These are phyloP conservation scores for Sugiyamaella qingdaonensis DNA, from an alignment of 805 yeast species.

Conservation along the genomic window DNA sequence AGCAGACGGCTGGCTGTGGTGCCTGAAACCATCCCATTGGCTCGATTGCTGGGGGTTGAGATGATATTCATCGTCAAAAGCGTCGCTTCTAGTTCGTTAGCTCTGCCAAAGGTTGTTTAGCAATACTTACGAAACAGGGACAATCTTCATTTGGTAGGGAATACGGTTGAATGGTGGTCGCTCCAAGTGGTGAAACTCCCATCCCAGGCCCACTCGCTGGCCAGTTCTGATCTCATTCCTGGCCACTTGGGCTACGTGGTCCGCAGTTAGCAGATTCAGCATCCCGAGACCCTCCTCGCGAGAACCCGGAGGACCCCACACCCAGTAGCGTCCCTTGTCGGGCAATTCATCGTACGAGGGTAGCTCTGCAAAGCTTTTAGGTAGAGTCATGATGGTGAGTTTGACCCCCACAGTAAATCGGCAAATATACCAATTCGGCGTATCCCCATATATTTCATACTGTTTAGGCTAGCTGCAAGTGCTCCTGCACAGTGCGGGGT, in stretches of 20 bases:
- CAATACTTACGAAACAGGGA: constrained; percentile 1
- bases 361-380: constrained; percentile 10
- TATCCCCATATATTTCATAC: too few species aligned
- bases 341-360: constrained; percentile 25
- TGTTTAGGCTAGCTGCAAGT: too few species aligned
- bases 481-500: too few species aligned
- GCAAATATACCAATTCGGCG: too few species aligned
- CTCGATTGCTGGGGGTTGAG: constrained; percentile 32
- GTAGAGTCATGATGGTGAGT: background rate
- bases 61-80: constrained; percentile 28
- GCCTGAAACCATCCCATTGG: constrained; percentile 35
- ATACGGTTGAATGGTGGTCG: constrained; percentile 11
- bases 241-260: constrained; percentile 13
- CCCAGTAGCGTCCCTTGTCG: constrained; percentile 27
- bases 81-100: background rate
- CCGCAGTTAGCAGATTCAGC: constrained; percentile 15
- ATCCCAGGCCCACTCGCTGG: constrained; percentile 13
- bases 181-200: constrained; percentile 13
- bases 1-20: constrained; percentile 23
- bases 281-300: constrained; percentile 23
- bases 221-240: constrained; percentile 15
- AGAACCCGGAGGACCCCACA: constrained; percentile 29
- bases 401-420: constrained; percentile 1
- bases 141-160: constrained; percentile 4
- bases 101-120: background rate